These are phyloP conservation scores for Caloboletus firmus DNA, from an alignment of 1,284 basidiomycete genomes.

Conservation along the genomic window DNA sequence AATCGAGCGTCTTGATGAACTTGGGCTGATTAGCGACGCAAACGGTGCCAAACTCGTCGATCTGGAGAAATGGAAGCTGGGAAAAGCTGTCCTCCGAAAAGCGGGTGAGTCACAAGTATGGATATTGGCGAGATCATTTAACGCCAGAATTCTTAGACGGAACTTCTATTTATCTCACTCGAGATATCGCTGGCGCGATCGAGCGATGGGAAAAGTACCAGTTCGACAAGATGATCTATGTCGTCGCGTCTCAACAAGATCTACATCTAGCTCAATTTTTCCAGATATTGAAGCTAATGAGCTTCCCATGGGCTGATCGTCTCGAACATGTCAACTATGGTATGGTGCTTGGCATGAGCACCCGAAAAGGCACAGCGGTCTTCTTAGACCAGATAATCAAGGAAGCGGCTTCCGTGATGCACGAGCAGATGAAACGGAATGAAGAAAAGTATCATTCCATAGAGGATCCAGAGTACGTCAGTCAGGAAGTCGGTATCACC, in stretches of 20 bases:
- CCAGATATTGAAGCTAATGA: conserved; percentile 92
- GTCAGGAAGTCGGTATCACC: conserved; percentile 89
- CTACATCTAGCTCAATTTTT: conserved; percentile 93
- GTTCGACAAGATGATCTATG: conserved; percentile 99
- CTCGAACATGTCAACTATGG: conserved; percentile 94
- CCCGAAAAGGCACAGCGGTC: conserved; percentile 93
- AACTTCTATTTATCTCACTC: conserved; percentile 97
- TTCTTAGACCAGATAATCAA: conserved; percentile 95
- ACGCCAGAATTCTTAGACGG: conserved; percentile 61
- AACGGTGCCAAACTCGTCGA: conserved; percentile 81
- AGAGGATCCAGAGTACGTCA: conserved; percentile 83
- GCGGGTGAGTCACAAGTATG: conserved; percentile 49
- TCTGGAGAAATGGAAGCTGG: conserved; percentile 85
- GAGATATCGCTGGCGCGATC: conserved; percentile 93
- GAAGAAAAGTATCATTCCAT: conserved; percentile 90
- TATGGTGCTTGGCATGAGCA: conserved; percentile 94
- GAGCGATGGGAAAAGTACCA: conserved; percentile 92
- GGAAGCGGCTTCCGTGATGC: conserved; percentile 91
- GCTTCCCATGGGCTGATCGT: conserved; percentile 79
- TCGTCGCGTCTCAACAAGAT: conserved; percentile 93
- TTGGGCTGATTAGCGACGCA: conserved; percentile 59
- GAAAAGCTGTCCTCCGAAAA: conserved; percentile 89
- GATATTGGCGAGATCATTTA: not conserved
- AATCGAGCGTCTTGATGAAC: conserved; percentile 58
- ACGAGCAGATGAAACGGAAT: conserved; percentile 95